phyloP scores from a whole-genome alignment of 805 yeast genomes.

The Candida fluviatilis region DNA sequence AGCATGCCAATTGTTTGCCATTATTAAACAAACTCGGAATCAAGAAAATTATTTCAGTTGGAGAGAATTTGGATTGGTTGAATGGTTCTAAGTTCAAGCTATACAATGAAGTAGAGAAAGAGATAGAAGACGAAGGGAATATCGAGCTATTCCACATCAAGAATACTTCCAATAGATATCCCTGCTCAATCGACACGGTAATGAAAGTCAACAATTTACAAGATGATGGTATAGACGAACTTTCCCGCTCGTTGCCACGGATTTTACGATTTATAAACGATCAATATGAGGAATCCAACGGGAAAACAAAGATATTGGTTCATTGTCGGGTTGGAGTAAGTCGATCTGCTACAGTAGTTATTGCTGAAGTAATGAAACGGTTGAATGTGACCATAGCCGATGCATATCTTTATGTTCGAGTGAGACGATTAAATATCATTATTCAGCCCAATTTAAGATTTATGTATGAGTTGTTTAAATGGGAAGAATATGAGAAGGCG shows the following conservation, averaged over 20 bases:
- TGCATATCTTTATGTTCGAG: slow-evolving; percentile 87
- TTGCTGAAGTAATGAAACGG: slow-evolving; percentile 89
- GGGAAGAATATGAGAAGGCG: slow-evolving; percentile 31
- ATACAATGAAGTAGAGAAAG: slow-evolving; percentile 18
- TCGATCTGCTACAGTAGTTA: slow-evolving; percentile 90
- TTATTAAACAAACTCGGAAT: slow-evolving; percentile 65
- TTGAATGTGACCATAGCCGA: slow-evolving; percentile 61
- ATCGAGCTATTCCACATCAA: slow-evolving; percentile 22
- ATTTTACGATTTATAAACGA: slow-evolving; percentile 63
- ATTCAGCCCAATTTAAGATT: slow-evolving; percentile 91
- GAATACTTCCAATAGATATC: slow-evolving; percentile 4
- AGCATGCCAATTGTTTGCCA: slow-evolving; percentile 71
- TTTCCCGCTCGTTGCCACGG: slow-evolving; percentile 56
- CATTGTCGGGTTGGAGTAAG: slow-evolving; percentile 97
- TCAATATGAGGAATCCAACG: slow-evolving; percentile 18
- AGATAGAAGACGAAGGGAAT: slow-evolving; percentile 24
- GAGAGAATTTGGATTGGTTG: slow-evolving; percentile 73
- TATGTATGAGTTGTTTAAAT: slow-evolving; percentile 79
- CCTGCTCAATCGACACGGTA: slow-evolving; percentile 38
- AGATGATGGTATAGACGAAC: slow-evolving; percentile 87
- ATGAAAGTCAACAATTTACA: slow-evolving; percentile 70
- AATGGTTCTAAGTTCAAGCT: slow-evolving; percentile 24
- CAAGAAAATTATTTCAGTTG: slow-evolving; percentile 75
- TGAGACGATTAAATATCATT: slow-evolving; percentile 82
- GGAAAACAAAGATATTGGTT: slow-evolving; percentile 46